Percentiles rank a stretch among this genome's conserved stretches.
Conservation (phyloP, 768 basidiomycete species). For the Dendrothele bispora region DNA sequence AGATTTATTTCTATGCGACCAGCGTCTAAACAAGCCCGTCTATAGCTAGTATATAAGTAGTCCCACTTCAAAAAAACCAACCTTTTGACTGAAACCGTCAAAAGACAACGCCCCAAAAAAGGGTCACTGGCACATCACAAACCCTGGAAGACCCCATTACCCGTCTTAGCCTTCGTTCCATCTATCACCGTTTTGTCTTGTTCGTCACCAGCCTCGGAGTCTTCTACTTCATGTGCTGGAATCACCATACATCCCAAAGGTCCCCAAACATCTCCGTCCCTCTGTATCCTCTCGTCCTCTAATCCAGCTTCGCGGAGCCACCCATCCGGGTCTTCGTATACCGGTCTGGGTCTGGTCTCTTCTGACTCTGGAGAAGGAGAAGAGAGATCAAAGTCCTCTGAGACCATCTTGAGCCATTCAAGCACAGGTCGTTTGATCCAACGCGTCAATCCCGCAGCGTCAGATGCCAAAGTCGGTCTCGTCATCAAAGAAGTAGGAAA, state of each 20-base stretch:
- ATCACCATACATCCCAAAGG: slow-evolving; percentile 34
- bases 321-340: slow-evolving; percentile 8
- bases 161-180: slow-evolving; percentile 17
- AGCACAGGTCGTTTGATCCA: no score
- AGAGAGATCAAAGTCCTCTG: slow-evolving; percentile 32
- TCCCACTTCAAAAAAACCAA: no score
- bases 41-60: no score
- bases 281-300: slow-evolving; percentile 18
- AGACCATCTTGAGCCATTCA: slow-evolving; percentile 45
- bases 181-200: no score
- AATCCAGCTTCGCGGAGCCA: slow-evolving; percentile 8
- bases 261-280: slow-evolving; percentile 39
- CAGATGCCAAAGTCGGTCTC: no score
- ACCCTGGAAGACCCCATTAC: slow-evolving; percentile 31
- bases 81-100: no score
- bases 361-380: not conserved
- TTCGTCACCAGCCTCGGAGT: no score
- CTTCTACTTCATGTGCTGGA: no score
- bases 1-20: no score
- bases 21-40: no score
- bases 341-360: not conserved
- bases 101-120: not conserved
- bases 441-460: no score
- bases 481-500: slow-evolving; percentile 44
- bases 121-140: not conserved